A percentile compares a stretch with the other conserved stretches of the same genome.
These are phyloP conservation scores for Alternaria novae-zelandiae DNA, from an alignment of 2,329 filamentous ascomycete species.

Conservation along the genomic window DNA sequence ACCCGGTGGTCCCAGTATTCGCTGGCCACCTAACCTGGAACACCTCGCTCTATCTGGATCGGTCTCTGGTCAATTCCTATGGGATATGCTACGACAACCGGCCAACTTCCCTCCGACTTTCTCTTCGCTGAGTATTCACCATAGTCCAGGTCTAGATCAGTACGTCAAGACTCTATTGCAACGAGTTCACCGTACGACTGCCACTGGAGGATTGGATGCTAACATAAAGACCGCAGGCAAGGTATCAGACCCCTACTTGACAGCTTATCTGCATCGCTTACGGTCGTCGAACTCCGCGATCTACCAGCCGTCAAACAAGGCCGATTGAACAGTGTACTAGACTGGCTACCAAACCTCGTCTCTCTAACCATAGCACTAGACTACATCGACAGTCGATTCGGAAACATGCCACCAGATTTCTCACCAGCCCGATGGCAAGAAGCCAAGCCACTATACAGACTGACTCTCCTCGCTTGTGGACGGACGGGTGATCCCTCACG, in stretches of 20 bases:
- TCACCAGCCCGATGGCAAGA: conserved; percentile 17
- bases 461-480: conserved; percentile 51
- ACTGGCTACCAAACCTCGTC: conserved; percentile 49
- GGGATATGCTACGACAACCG: conserved; percentile 43
- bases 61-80: conserved; percentile 52
- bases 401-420: conserved; percentile 26
- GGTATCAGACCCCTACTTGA: conserved; percentile 48
- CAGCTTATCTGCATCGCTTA: conserved; percentile 41
- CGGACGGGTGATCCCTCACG: conserved; percentile 40
- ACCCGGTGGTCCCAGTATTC: conserved; percentile 26
- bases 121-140: conserved; percentile 45
- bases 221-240: background rate
- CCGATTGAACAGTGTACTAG: conserved; percentile 50
- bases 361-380: conserved; percentile 54
- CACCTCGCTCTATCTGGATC: conserved; percentile 53
- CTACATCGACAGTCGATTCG: conserved; percentile 54
- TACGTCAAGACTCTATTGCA: background rate
- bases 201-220: background rate
- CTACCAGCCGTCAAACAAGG: conserved; percentile 49
- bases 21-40: conserved; percentile 54
- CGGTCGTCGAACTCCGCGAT: conserved; percentile 48
- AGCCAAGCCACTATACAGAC: conserved; percentile 43
- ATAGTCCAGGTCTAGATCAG: conserved; percentile 51
- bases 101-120: conserved; percentile 40
- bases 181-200: background rate